Evolutionary conservation across 352 stramenopile species (phyloP).

Genomic region (Globisporangium abappressorium): DNA sequence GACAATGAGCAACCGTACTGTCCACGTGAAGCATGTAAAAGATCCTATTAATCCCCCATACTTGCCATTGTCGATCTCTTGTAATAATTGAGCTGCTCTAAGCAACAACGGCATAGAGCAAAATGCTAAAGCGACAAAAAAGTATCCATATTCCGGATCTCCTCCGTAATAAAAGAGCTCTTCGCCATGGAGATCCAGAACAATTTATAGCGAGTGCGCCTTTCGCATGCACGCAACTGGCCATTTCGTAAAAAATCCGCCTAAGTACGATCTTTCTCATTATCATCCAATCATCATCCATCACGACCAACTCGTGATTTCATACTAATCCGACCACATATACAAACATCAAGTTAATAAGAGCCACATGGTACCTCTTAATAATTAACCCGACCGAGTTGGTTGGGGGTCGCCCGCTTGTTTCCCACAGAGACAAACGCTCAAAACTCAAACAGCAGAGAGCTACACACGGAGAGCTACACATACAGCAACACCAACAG

Average conservation of each 20-base stretch:
- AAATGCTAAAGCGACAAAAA: background rate
- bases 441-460: background rate
- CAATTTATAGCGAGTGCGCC: background rate
- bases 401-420: background rate
- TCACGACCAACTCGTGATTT: slow-evolving; percentile 14
- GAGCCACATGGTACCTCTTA: background rate
- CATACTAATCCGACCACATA: background rate
- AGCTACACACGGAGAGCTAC: background rate
- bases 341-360: background rate
- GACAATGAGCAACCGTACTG: background rate
- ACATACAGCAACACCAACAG: background rate
- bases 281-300: slow-evolving; percentile 6
- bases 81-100: background rate
- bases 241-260: background rate
- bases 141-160: slow-evolving; percentile 1
- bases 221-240: slow-evolving; percentile 10
- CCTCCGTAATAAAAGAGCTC: background rate
- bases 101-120: background rate
- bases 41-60: background rate
- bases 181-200: slow-evolving; percentile 7
- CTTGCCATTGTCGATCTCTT: background rate
- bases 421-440: background rate
- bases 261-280: background rate
- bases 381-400: slow-evolving; percentile 4
- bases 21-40: background rate